Conservation (phyloP, 257 asterid genomes). For the Paraleonurus japonicus region DNA sequence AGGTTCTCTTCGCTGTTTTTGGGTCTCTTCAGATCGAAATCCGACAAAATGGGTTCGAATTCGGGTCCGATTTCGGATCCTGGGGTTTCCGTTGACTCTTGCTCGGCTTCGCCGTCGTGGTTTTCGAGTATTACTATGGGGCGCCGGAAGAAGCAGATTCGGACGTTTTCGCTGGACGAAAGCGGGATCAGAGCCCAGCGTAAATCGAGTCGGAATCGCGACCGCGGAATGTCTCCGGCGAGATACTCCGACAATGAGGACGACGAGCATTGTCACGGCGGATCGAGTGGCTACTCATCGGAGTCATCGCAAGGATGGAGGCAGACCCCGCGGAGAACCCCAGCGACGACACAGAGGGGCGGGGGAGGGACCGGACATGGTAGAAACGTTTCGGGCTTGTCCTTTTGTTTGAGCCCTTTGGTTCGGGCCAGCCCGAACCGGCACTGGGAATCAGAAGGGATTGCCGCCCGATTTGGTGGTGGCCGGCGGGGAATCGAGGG, state of each 20-base stretch:
- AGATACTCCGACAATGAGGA: conserved; percentile 51
- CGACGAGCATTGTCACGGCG: conserved; percentile 59
- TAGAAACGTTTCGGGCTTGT: conserved; percentile 51
- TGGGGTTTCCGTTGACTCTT: conserved; percentile 26
- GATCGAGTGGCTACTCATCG: conserved; percentile 76
- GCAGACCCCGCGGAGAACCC: conserved; percentile 64
- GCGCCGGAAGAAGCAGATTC: conserved; percentile 51
- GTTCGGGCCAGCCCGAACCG: conserved; percentile 75
- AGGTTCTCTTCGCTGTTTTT: conserved; percentile 29
- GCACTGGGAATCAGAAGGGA: conserved; percentile 65
- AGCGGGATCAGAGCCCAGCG: conserved; percentile 31
- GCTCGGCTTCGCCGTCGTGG: conserved; percentile 52
- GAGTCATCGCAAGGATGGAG: conserved; percentile 65
- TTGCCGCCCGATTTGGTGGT: conserved; percentile 49
- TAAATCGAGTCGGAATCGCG: conserved; percentile 43
- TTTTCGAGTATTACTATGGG: conserved; percentile 45
- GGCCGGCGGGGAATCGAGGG: conserved; percentile 40
- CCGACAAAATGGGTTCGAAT: conserved; percentile 32
- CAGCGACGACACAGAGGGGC: conserved; percentile 44
- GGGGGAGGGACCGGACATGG: conserved; percentile 30
- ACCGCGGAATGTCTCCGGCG: conserved; percentile 84
- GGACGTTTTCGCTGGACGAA: conserved; percentile 51
- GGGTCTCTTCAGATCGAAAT: conserved; percentile 48
- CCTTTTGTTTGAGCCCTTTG: conserved; percentile 75
- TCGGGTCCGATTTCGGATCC: conserved; percentile 33